Evolutionary conservation across 768 basidiomycete genomes (phyloP), one percentile per base, ranked within the genome.

Genomic region (Boletus subcaerulescens): DNA sequence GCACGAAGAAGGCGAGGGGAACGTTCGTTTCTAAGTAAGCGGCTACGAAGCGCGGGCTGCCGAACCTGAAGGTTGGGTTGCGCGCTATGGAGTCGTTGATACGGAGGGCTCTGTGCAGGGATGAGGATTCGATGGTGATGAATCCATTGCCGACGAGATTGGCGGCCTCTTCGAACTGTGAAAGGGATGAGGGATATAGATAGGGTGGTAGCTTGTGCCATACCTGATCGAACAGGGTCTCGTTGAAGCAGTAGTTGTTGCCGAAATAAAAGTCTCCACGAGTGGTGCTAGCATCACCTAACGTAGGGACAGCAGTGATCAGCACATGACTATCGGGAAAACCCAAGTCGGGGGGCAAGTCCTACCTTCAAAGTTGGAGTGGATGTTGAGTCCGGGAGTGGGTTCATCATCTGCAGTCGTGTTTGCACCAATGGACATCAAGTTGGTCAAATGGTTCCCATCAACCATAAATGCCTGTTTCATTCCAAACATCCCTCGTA

Each of bases 211-310:
- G 0, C 6, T n/a, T 26, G 17, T 41, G 29, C 52, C 11, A 11
- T 41, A 50, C 65, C 53, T 65, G 51, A 15, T 59, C 50, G 18
- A 65, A 65, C 54, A 65, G 35, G 5, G 63, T 66, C 49, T 68
- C 65, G 13, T 66, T 66, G 52, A 68, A 67, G 13, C 31, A 53
- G 13, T n/a, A 65, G 45, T 66, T 68, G 49, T 66, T 17, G 4
- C 65, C 65, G n/a, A 66, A 66, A 39, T 68, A 68, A 45, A 20
- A 65, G 35, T 65, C 65, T 12, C 49, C 62, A 1, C 62, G 65
- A 3, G 64, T 65, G 13, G 62, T 65, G 43, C 65, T 67, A 5
- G 48, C 62, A 53, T 66, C 65, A 36, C 65, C 65, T 66, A 17
- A 9, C 26, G 26, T 55, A 33, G 11, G 11, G 22, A 41, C 9